phyloP scores from a whole-genome alignment of 352 stramenopile species.

The Phytophthora macrochlamydospora region DNA sequence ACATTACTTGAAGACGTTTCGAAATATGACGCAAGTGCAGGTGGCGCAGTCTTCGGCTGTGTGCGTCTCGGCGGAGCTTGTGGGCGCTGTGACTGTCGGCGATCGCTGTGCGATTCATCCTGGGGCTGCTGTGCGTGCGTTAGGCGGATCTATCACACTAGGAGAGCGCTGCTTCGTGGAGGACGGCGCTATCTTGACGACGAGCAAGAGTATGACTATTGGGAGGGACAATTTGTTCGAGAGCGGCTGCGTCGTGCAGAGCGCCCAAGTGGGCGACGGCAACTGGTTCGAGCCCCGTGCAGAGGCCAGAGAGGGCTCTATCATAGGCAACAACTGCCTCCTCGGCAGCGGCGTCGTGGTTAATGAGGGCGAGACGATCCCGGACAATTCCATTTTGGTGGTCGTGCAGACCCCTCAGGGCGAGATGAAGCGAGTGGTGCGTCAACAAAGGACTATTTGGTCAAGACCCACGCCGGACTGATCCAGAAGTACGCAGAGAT shows the following conservation, averaged over 20 bases:
- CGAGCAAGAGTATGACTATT: conserved; percentile 47
- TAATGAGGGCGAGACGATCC: conserved; percentile 55
- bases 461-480: conserved; percentile 52
- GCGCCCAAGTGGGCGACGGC: conserved; percentile 53
- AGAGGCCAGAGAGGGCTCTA: conserved; percentile 46
- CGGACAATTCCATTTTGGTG: conserved; percentile 80
- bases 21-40: conserved; percentile 6
- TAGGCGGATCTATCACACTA: conserved; percentile 46
- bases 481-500: conserved; percentile 80
- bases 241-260: conserved; percentile 70
- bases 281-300: conserved; percentile 87
- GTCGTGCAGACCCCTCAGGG: conserved; percentile 46
- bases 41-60: conserved; percentile 45
- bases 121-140: conserved; percentile 41
- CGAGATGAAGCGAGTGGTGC: conserved; percentile 43
- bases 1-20: too few relatives aligned
- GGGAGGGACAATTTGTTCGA: conserved; percentile 83
- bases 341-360: conserved; percentile 85
- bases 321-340: conserved; percentile 82
- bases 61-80: conserved; percentile 54
- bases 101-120: conserved; percentile 56
- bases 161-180: conserved; percentile 80
- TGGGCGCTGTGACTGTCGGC: conserved; percentile 46
- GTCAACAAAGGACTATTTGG: conserved; percentile 68
- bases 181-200: conserved; percentile 55